Evolutionary conservation across 331 rosid genomes (phyloP), one percentile per base, ranked within the genome.

Genomic region (Saraca asoca): DNA sequence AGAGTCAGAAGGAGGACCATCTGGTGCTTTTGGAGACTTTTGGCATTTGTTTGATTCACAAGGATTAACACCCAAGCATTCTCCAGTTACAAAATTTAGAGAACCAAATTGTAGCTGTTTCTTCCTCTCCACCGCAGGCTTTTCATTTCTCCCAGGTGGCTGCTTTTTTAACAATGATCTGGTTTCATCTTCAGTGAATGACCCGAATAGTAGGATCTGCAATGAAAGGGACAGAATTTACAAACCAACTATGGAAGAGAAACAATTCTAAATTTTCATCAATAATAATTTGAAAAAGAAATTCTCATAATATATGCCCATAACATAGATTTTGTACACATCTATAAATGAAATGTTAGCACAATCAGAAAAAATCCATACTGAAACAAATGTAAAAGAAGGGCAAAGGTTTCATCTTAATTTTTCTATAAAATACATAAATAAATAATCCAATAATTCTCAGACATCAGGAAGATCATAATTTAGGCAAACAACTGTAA

Each of bases 121-220:
- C 79, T 83, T 74, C 81, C 82, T 83, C 60, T 75, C 82, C 31
- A 64, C 82, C 31, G 60, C 78, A 5, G 84, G 56, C 72, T 78
- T 88, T 62, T 75, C 83, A 45, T 50, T 62, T 43, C 53, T 71
- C 66, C 73, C 75, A 58, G 83, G 53, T 44, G 83, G 64, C 78
- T 79, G 75, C 53, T 77, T 79, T 18, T 5, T 64, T 67, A 82
- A 52, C 88, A 84, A 71, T 35, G 88, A 81, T 68, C 31, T 87
- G 38, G 93, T 86, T 81, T 94, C 99, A 15, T 94, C 96, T 75
- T 94, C 99, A 18, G 85, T 74, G 71, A 94, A 94, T 45, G 99
- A 90, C 64, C 99, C 99, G 73, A 94, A 94, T 10, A 94, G 7
- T 5, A 94, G 34, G 49, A 88, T 41, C 96, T 85, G 72, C 69